Base-by-base conservation (phyloP, 331 rosid species). In the Cucumis variabilis region DNA sequence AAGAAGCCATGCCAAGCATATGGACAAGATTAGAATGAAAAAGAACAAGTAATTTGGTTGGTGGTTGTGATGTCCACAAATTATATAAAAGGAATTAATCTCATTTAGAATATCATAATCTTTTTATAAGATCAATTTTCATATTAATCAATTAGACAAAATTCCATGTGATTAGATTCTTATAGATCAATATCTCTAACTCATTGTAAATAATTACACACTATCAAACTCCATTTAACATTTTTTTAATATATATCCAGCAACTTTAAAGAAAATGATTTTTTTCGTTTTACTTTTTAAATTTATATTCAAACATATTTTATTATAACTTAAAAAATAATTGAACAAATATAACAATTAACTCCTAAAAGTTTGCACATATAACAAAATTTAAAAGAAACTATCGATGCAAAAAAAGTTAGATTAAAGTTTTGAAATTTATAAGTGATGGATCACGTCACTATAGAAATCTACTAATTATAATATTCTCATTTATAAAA, bases 51-150 rank as follows among this genome's bases (percentile, higher is more conserved):
- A 75, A 66, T 37, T 19, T 51, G 70, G 37, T 58, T 79, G 85
- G 87, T 84, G 50, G 89, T 89, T 88, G 78, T 70, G 84, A 78
- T 85, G 90, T 88, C 69, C 89, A 80, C 83, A 33, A 33, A 23
- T 75, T 75, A 84, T 70, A 66, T 62, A 80, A 55, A 58, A 87
- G 11, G 10, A 53, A 58, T 17, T 84, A 82, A 78, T 85, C 91
- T 86, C 76, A 41, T 63, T 62, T 71, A 53, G 86, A 90, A 90
- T 33, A 81, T 86, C 89, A 14, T 82, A 90, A 82, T 86, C 85
- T 90, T 89, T 33, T 86, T 28, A 25, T 83, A 83, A 23, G 60
- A 87, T 84, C 84, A 28, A 67, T 53, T 28, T 69, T 27, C 9
- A 79, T 63, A 25, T 81, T 11, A 27, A 55, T 58, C 85, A 55